A percentile compares a stretch with the other conserved stretches of the same genome.
Evolutionary conservation across 2,329 filamentous ascomycete genomes (phyloP).

Genomic region (Blumeria hordei): DNA sequence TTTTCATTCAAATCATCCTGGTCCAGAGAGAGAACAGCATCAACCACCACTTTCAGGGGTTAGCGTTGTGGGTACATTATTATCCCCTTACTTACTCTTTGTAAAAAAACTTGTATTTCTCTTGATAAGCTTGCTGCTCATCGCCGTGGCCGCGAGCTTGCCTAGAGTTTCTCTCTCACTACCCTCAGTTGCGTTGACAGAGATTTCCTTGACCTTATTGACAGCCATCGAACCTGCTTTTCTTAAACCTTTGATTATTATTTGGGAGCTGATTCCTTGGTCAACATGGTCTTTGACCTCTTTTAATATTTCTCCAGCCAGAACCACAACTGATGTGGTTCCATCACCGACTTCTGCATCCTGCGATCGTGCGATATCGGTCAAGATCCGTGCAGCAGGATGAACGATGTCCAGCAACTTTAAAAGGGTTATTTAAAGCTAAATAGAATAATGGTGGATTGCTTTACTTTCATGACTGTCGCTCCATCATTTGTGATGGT

Average conservation of each 20-base stretch:
- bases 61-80: slow-evolving; percentile 9
- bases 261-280: slow-evolving; percentile 88
- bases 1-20: slow-evolving; percentile 96
- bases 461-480: slow-evolving; percentile 82
- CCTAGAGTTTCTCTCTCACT: slow-evolving; percentile 69
- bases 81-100: slow-evolving; percentile 40
- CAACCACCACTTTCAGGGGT: slow-evolving; percentile 58
- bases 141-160: slow-evolving; percentile 83
- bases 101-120: slow-evolving; percentile 93
- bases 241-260: slow-evolving; percentile 87
- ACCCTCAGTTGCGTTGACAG: slow-evolving; percentile 57
- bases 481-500: slow-evolving; percentile 98
- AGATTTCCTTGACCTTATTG: slow-evolving; percentile 98
- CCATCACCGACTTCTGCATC: slow-evolving; percentile 97
- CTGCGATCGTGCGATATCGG: slow-evolving; percentile 95
- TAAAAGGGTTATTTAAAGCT: background rate
- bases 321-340: slow-evolving; percentile 87
- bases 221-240: slow-evolving; percentile 75
- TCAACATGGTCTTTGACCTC: slow-evolving; percentile 92
- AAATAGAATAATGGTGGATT: background rate
- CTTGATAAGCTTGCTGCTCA: slow-evolving; percentile 99
- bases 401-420: slow-evolving; percentile 95
- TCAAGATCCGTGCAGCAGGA: slow-evolving; percentile 86
- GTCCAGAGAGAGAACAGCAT: slow-evolving; percentile 83
- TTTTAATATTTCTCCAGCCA: slow-evolving; percentile 94